Base-by-base conservation (phyloP, 331 rosid species). In the Malus hybrid region DNA sequence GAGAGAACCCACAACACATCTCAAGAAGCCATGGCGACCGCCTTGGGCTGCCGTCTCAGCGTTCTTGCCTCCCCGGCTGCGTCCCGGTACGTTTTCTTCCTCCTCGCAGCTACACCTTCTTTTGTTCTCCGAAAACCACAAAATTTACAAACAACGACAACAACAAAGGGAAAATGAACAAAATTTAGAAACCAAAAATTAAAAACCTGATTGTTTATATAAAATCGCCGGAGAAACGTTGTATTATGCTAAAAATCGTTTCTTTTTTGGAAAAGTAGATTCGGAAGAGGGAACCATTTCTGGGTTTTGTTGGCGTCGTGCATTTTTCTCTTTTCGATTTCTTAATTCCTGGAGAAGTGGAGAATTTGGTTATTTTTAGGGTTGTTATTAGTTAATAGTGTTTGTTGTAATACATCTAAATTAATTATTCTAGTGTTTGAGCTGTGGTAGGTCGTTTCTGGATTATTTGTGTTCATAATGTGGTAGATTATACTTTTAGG, bases 11-110 rank as follows among this genome's bases (percentile, higher is more conserved):
- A 24, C 34, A 3, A 9, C 67, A 5, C 67, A 31, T 72, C 57
- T 19, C 75, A 5, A 56, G 56, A 57, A 74, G 48, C 70, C 36
- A 74, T 74, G 77, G 70, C 77, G 15, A 12, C 62, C 70, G 48
- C 70, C 70, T 42, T 74, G 77, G 67, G 61, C 62, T 44, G 31
- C 70, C 62, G 70, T 62, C 77, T 66, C 15, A 74, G 28, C 62
- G 2, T 44, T 10, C 50, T 63, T 20, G 9, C 69, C 62, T 74
- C 62, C 24, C 24, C 24, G 24, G 24, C 24, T 24, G 24, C 24
- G 24, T 24, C 24, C 5, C 15, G 77, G 77, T 74, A 74, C 46
- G n/a, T 29, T 22, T 34, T 3, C 16, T 33, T n/a, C 16, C 13
- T 33, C 33, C 7, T 39, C 12, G 2, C 24, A 52, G 10, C 22